These are phyloP conservation scores for Chloris gayana DNA, from an alignment of 176 grass and related monocot species.

Conservation along the genomic window DNA sequence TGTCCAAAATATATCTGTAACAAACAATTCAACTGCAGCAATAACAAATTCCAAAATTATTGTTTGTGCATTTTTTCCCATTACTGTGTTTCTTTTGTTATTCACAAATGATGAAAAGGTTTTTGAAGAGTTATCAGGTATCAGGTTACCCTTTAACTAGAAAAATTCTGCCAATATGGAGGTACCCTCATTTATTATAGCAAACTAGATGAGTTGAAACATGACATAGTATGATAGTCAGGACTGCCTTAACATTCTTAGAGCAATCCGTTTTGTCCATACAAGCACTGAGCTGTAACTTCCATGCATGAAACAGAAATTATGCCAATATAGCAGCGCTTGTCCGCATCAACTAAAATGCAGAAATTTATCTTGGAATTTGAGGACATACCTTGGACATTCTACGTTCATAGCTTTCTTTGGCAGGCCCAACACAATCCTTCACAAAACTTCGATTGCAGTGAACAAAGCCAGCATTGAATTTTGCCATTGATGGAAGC, in stretches of 20 bases:
- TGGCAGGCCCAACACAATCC: conserved; percentile 85
- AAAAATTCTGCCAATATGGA: background rate
- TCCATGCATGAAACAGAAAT: background rate
- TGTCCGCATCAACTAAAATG: background rate
- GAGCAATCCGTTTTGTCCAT: background rate
- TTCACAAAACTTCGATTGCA: conserved; percentile 85
- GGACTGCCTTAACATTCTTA: background rate
- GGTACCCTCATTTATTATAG: background rate
- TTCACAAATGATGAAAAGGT: background rate
- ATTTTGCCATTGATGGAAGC: conserved; percentile 99
- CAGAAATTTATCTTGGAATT: conserved; percentile 20
- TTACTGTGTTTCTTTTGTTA: conserved; percentile 4
- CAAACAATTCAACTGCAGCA: background rate
- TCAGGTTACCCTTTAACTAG: background rate
- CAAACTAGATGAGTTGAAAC: conserved; percentile 23
- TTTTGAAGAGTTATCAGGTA: background rate
- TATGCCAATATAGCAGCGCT: background rate
- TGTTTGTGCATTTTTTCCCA: background rate
- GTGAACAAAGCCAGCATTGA: conserved; percentile 84
- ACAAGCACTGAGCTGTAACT: background rate
- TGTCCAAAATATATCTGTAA: background rate
- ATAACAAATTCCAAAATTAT: background rate
- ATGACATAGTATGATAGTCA: background rate
- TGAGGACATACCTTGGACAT: conserved; percentile 79
- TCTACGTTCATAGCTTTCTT: conserved; percentile 66